A percentile compares a stretch with the other conserved stretches of the same genome.
These are phyloP conservation scores for Protea cynaroides DNA, from an alignment of 164 flowering plant species.

Conservation along the genomic window DNA sequence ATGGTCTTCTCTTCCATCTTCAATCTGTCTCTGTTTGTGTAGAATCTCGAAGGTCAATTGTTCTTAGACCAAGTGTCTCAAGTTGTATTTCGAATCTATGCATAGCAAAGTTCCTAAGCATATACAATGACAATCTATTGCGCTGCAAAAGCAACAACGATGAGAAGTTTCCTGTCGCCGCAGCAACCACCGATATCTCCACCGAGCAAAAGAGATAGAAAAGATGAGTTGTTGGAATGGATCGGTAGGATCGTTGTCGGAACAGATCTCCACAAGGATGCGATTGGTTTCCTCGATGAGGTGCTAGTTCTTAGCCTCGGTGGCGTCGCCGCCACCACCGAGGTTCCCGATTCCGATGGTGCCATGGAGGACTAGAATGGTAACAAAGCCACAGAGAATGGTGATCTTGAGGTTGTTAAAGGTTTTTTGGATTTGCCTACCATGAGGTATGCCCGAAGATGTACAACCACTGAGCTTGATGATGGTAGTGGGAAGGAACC, in stretches of 20 bases:
- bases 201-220: too few relatives aligned
- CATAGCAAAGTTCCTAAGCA: not conserved
- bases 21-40: too few relatives aligned
- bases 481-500: constrained; percentile 24
- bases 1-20: too few relatives aligned
- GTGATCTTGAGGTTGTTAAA: constrained; percentile 88
- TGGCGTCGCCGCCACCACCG: constrained; percentile 29
- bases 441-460: constrained; percentile 27
- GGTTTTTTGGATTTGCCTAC: constrained; percentile 72
- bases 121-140: not conserved
- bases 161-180: too few relatives aligned
- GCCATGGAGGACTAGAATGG: constrained; percentile 84
- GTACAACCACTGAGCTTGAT: constrained; percentile 13
- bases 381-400: constrained; percentile 79
- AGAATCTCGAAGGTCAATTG: too few relatives aligned
- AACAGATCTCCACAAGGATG: constrained; percentile 69
- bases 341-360: constrained; percentile 72
- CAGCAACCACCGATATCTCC: too few relatives aligned
- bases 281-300: constrained; percentile 55
- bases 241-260: constrained; percentile 47
- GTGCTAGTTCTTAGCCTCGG: constrained; percentile 36
- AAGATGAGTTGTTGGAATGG: constrained; percentile 15
- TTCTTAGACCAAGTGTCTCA: too few relatives aligned
- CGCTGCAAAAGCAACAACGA: not conserved
- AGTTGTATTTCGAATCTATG: too few relatives aligned